phyloP scores from a whole-genome alignment of 345 rosid genomes.

The Lagerstroemia speciosa region DNA sequence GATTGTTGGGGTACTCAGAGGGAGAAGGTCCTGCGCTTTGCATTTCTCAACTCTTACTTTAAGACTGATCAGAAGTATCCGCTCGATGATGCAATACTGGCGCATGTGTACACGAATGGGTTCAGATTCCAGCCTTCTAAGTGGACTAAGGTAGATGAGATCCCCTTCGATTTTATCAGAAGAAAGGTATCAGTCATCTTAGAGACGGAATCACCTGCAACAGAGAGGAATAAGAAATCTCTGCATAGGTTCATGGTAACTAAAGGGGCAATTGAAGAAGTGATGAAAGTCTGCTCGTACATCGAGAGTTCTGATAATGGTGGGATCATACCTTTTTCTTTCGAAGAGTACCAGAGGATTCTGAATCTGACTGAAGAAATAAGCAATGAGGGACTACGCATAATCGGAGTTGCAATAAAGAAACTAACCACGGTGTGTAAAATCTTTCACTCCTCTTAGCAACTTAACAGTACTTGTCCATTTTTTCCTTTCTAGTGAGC shows the following conservation, averaged over 20 bases:
- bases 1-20: conserved; percentile 39
- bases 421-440: conserved; percentile 31
- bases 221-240: conserved; percentile 16
- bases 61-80: conserved; percentile 73
- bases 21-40: conserved; percentile 47
- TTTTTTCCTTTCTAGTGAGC: too few relatives aligned
- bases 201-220: conserved; percentile 27
- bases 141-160: conserved; percentile 55
- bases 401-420: conserved; percentile 47
- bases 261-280: conserved; percentile 69
- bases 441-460: neutral
- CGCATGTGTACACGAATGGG: conserved; percentile 54
- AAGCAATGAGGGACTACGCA: conserved; percentile 51
- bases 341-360: conserved; percentile 37
- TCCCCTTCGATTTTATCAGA: conserved; percentile 58
- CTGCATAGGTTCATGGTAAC: conserved; percentile 31
- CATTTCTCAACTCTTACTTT: conserved; percentile 64
- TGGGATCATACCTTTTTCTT: conserved; percentile 20
- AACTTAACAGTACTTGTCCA: neutral
- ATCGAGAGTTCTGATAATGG: conserved; percentile 29
- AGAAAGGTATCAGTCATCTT: conserved; percentile 46
- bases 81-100: conserved; percentile 63
- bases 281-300: conserved; percentile 48
- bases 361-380: conserved; percentile 38
- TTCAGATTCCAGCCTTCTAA: conserved; percentile 55